Evolutionary conservation across 2,329 filamentous ascomycete genomes (phyloP).

Genomic region (Fusarium heterosporum): DNA sequence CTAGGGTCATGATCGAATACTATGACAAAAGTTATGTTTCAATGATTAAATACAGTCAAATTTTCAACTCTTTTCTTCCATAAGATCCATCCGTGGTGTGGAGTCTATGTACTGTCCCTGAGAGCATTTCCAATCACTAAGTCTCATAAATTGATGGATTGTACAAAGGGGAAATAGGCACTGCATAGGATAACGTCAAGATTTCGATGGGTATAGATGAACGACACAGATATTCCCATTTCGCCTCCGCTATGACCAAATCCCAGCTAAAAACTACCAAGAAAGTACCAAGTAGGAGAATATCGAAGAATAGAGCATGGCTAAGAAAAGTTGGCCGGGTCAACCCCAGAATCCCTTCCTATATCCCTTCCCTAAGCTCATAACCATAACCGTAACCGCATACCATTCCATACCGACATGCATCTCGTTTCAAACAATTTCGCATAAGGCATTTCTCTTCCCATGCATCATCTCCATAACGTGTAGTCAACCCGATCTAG

Average conservation of each 20-base stretch:
- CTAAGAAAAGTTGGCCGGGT: slow-evolving; percentile 11
- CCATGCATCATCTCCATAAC: slow-evolving; percentile 41
- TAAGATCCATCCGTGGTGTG: not conserved
- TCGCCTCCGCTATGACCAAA: slow-evolving; percentile 52
- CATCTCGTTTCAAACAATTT: slow-evolving; percentile 32
- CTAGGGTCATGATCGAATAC: slow-evolving; percentile 55
- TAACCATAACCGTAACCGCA: slow-evolving; percentile 10
- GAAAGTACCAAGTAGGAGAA: slow-evolving; percentile 31
- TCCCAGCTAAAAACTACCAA: slow-evolving; percentile 33
- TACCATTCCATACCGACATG: slow-evolving; percentile 19
- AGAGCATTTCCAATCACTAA: not conserved
- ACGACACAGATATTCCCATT: slow-evolving; percentile 39
- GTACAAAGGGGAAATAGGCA: no score
- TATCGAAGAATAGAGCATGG: slow-evolving; percentile 29
- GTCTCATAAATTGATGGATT: no score
- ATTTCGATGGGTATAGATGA: not conserved
- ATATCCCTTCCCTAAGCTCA: slow-evolving; percentile 22
- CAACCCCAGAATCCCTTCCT: slow-evolving; percentile 7
- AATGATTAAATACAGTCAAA: slow-evolving; percentile 21
- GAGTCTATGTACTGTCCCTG: not conserved
- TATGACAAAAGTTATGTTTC: slow-evolving; percentile 18
- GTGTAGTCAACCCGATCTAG: slow-evolving; percentile 15
- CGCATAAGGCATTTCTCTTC: slow-evolving; percentile 29
- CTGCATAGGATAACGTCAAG: not conserved
- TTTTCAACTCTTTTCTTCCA: not conserved